These are phyloP conservation scores for Myxozyma mucilagina DNA, from an alignment of 805 yeast genomes.

Conservation along the genomic window DNA sequence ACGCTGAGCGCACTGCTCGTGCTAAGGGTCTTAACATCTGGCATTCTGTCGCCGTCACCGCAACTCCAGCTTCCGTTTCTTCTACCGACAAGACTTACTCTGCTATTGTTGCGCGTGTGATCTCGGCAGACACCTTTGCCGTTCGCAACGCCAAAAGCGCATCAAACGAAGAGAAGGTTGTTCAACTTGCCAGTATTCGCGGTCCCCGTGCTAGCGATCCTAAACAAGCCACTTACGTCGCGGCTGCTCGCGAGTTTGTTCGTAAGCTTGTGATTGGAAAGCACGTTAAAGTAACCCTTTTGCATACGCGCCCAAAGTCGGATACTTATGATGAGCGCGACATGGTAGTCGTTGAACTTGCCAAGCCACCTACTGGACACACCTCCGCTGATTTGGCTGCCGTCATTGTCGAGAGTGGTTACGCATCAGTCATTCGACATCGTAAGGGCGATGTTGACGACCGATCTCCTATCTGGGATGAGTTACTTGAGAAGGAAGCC, in stretches of 20 bases:
- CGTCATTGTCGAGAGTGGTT: constrained; percentile 61
- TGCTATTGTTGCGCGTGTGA: constrained; percentile 59
- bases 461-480: constrained; percentile 76
- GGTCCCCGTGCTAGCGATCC: constrained; percentile 69
- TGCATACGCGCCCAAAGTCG: constrained; percentile 62
- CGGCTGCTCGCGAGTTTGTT: constrained; percentile 71
- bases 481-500: constrained; percentile 66
- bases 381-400: constrained; percentile 61
- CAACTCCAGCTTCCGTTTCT: constrained; percentile 34
- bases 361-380: constrained; percentile 31
- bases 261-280: constrained; percentile 72
- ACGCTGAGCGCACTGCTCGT: constrained; percentile 64
- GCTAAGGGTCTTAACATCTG: constrained; percentile 58
- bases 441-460: constrained; percentile 67
- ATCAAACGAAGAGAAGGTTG: constrained; percentile 53
- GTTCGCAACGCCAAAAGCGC: constrained; percentile 47
- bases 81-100: constrained; percentile 50
- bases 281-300: constrained; percentile 59
- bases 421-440: constrained; percentile 76
- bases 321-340: constrained; percentile 66
- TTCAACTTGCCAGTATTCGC: constrained; percentile 73
- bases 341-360: constrained; percentile 53
- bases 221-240: constrained; percentile 55
- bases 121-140: constrained; percentile 67
- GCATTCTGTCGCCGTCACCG: constrained; percentile 43